Evolutionary conservation across 2,329 filamentous ascomycete species (phyloP).

Genomic region (Ophiostoma fasciatum): DNA sequence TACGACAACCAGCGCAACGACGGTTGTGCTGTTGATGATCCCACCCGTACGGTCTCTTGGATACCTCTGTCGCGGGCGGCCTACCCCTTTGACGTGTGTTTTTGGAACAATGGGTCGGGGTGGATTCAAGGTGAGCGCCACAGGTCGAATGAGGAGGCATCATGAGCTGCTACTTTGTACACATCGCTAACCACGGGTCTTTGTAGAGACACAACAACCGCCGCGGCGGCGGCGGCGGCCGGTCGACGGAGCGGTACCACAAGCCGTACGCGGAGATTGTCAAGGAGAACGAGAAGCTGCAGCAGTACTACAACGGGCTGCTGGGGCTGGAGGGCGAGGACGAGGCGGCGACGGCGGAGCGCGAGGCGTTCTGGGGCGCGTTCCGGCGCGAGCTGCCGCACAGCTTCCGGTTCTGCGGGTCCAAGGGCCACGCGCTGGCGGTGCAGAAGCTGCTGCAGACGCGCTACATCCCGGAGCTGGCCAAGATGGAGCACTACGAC

Average conservation of each 20-base stretch:
- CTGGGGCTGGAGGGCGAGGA: slow-evolving; percentile 51
- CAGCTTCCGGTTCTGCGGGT: slow-evolving; percentile 94
- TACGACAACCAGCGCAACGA: not conserved
- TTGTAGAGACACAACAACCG: too few species aligned
- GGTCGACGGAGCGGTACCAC: slow-evolving; percentile 25
- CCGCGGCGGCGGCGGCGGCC: slow-evolving; percentile 15
- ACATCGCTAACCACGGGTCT: too few species aligned
- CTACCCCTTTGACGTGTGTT: too few species aligned
- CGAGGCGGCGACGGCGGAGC: slow-evolving; percentile 38
- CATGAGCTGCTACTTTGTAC: too few species aligned
- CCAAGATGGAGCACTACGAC: slow-evolving; percentile 67
- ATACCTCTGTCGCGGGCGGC: too few species aligned
- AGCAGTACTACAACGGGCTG: slow-evolving; percentile 72
- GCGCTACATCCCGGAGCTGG: slow-evolving; percentile 82
- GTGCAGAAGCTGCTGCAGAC: slow-evolving; percentile 81
- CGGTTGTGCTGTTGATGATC: too few species aligned
- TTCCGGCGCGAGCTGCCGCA: slow-evolving; percentile 80
- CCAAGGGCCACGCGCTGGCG: slow-evolving; percentile 83
- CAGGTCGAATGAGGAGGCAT: not conserved
- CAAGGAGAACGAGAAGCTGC: slow-evolving; percentile 72
- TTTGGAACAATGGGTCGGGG: slow-evolving; percentile 11
- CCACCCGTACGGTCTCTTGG: too few species aligned
- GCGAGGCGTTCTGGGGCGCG: slow-evolving; percentile 67
- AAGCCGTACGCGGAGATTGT: slow-evolving; percentile 42
- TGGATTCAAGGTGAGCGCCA: slow-evolving; percentile 9